Conservation (phyloP, 768 basidiomycete genomes). For the Tubosaeta brunneosetosa region DNA sequence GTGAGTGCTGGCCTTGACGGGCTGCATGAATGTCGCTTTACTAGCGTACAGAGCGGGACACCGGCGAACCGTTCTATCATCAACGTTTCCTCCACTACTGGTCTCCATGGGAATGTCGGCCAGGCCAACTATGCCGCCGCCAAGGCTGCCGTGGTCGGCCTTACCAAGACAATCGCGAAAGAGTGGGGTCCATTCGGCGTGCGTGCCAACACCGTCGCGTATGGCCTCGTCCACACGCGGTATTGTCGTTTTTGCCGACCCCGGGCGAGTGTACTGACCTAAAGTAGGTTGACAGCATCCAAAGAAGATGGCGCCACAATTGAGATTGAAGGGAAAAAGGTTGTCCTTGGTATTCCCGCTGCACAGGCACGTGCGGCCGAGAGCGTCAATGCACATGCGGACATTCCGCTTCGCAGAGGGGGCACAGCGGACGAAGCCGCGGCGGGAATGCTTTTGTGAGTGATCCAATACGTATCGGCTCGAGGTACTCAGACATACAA, state of each 20-base stretch:
- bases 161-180: slow-evolving; percentile 83
- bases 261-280: slow-evolving; percentile 1
- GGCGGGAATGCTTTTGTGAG: slow-evolving; percentile 70
- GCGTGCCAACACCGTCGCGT: slow-evolving; percentile 78
- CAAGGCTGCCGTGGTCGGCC: slow-evolving; percentile 71
- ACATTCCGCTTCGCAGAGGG: slow-evolving; percentile 65
- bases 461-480: slow-evolving; percentile 8
- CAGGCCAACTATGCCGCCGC: slow-evolving; percentile 81
- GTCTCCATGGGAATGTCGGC: slow-evolving; percentile 83
- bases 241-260: slow-evolving; percentile 20
- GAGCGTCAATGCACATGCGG: slow-evolving; percentile 38
- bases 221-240: slow-evolving; percentile 74
- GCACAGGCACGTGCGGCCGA: slow-evolving; percentile 38
- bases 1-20: slow-evolving; percentile 17
- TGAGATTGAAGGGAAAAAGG: slow-evolving; percentile 78
- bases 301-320: slow-evolving; percentile 76
- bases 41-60: slow-evolving; percentile 40
- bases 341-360: slow-evolving; percentile 74
- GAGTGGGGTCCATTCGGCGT: slow-evolving; percentile 85
- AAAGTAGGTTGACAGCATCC: slow-evolving; percentile 60
- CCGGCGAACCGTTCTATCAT: slow-evolving; percentile 70
- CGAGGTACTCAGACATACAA: slow-evolving; percentile 4
- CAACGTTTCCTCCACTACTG: slow-evolving; percentile 79
- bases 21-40: background rate
- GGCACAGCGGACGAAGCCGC: slow-evolving; percentile 76